Evolutionary conservation across 2,329 filamentous ascomycete species (phyloP), one percentile per base, ranked within the genome.

Genomic region (Lecanicillium sp.): DNA sequence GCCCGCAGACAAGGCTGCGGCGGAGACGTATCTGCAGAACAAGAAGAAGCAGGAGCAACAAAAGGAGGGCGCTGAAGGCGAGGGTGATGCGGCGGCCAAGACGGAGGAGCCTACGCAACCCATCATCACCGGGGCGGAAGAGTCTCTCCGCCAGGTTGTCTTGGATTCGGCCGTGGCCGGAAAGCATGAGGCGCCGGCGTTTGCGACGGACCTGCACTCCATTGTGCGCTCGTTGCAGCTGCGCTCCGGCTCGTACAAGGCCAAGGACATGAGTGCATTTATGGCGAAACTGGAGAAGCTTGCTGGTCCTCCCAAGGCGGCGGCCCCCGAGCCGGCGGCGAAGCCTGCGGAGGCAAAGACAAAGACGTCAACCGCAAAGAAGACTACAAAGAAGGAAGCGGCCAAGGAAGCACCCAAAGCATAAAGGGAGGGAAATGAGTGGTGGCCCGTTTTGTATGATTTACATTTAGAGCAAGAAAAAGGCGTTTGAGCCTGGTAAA

Each of bases 261-360:
- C 43, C 12, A 49, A 44, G 33, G 55, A 65, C 20, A 53, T 58
- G 34, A 52, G 56, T 36, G 52, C 48, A 29, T 68, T 68, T 40
- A 57, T 67, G 55, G 54, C 45, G 19, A 68, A 66, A 56, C 40
- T 67, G 33, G 46, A 48, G 29, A 53, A 58, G 35, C 42, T 65
- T 11, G 43, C 33, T 58, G 41, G 47, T 32, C 20, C 17, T 5
- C 29, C 34, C 13, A 41, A 41, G 29, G 13, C 34, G 13, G 33
- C 22, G 9, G 25, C 32, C 17, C 13, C 31, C 11, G 38, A 33
- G n/a, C 15, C 31, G 6, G 31, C 31, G 12, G 34, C 34, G 4
- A 22, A 19, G 22, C 4, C 4, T 15, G 22, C 11, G 12, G 40
- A 42, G 27, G 36, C 25, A 4, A 37, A 40, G 19, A 22, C 32